Base-by-base conservation (phyloP, 257 asterid species). In the Nicotiana otophora region DNA sequence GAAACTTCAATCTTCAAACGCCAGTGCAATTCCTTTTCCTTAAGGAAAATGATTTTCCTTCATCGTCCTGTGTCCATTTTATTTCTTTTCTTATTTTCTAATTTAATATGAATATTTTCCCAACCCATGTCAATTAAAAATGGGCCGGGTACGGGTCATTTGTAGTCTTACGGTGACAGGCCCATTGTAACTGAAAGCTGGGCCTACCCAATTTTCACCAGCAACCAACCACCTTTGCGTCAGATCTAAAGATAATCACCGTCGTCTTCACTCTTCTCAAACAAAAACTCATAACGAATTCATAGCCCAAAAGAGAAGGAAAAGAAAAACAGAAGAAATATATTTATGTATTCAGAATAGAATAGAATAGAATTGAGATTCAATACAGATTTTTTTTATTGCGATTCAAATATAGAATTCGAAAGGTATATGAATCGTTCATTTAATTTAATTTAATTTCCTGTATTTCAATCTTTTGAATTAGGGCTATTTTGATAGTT, bases 221-320 rank as follows among this genome's bases (percentile, higher is more conserved):
- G 80, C 28, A 74, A 60, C 39, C 79, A 74, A 51, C 80, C 9
- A 26, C 63, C 36, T 75, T 75, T 26, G 80, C 80, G 63, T 75
- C 80, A 75, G 80, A 51, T 75, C 63, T 75, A 75, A 23, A 75
- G 80, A 75, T 74, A 74, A 15, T 70, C 78, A 70, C 36, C 78
- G 20, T 20, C 20, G n/a, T 23, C 60, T 42, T 72, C 42, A 23
- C 8, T 23, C 14, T 26, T 26, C 36, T 51, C 42, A 72, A 75
- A 34, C 42, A 34, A 48, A 48, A 64, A 63, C 19, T 63, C 36
- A 2, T 23, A 23, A 20, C 39, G 51, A 42, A 42, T 42, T 26
- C 39, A 64, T 63, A 63, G 36, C 36, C 68, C 69, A 64, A 64
- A 28, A 58, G n/a, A 6, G n/a, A 20, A 19, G 4, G 9, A 7